Evolutionary conservation across 2,329 filamentous ascomycete genomes (phyloP), one percentile per base, ranked within the genome.

Genomic region (Pestalotiopsis sp.): DNA sequence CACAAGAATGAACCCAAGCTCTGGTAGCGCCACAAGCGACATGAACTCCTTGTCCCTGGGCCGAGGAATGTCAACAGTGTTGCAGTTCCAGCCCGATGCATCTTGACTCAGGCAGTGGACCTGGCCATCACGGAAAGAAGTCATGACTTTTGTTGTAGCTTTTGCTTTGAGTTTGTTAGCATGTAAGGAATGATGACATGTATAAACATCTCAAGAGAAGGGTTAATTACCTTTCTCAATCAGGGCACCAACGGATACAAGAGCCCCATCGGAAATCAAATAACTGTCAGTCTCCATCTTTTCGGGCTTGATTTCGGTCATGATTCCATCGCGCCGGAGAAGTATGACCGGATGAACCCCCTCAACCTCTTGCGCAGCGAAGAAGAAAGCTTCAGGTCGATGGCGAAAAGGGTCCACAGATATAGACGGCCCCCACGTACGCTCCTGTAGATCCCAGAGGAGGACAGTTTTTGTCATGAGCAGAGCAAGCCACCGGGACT

Each of bases 401-500:
- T 91, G 87, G 7, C 86, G 85, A 65, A 85, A 84, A 3, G 90
- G 76, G 12, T 90, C 86, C 4, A 91, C 81, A 6, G 85, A 74
- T 27, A 89, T 78, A 1, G 81, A 83, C n/a, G 85, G 82, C 0
- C 86, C 85, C 84, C 91, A 91, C 12, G 80, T 81, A 61, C 85
- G 84, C 52, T 88, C 82, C 17, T 81, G 78, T 4, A 93, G 81
- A 72, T 88, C 87, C 89, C 92, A 95, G 4, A 94, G 74, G 20
- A 87, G 80, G 13, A 93, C 85, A 41, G 83, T 84, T 61, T 83
- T 82, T 4, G 85, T 84, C 9, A 90, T 90, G 38, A 93, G 81
- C 4, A 94, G 81, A 1, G 91, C 92, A 39, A 94, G 81, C 86
- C 89, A 91, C 56, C 84, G 87, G 2, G 90, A 90, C 14, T 84